A percentile compares a stretch with the other conserved stretches of the same genome.
These are phyloP conservation scores for Plicaturopsis crispa DNA, from an alignment of 768 basidiomycete species.

Conservation along the genomic window DNA sequence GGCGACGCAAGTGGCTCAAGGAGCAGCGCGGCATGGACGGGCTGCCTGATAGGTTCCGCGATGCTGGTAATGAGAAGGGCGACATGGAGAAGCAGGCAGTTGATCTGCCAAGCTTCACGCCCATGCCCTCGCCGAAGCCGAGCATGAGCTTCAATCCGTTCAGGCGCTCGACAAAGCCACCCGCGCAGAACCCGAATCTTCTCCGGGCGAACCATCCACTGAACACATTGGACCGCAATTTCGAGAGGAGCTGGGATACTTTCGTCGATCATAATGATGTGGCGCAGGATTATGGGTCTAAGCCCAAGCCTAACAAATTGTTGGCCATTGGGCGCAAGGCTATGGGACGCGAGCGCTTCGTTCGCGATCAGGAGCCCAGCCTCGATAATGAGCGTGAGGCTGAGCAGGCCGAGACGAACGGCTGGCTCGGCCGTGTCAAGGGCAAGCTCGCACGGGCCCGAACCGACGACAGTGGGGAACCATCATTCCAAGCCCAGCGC, in stretches of 20 bases:
- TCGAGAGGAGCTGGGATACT: conserved; percentile 37
- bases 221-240: conserved; percentile 19
- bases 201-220: conserved; percentile 9
- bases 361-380: conserved; percentile 19
- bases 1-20: conserved; percentile 39
- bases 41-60: conserved; percentile 30
- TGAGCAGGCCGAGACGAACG: conserved; percentile 9
- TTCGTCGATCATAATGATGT: conserved; percentile 27
- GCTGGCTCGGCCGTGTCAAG: conserved; percentile 30
- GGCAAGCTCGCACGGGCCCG: too few species aligned
- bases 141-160: conserved; percentile 25
- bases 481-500: conserved; percentile 2
- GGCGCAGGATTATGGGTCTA: conserved; percentile 12
- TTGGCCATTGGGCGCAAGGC: conserved; percentile 38
- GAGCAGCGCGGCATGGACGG: conserved; percentile 47
- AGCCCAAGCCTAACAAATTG: conserved; percentile 29
- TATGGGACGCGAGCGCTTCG: conserved; percentile 21
- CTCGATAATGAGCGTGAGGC: conserved; percentile 9
- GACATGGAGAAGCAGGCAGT: conserved; percentile 9
- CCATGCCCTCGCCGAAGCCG: conserved; percentile 29
- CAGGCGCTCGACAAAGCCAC: conserved; percentile 25
- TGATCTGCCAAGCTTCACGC: conserved; percentile 41
- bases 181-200: conserved; percentile 10
- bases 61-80: conserved; percentile 14
- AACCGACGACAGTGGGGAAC: not conserved